These are phyloP conservation scores for Tulasnella sp. DNA, from an alignment of 768 basidiomycete species.

Conservation along the genomic window DNA sequence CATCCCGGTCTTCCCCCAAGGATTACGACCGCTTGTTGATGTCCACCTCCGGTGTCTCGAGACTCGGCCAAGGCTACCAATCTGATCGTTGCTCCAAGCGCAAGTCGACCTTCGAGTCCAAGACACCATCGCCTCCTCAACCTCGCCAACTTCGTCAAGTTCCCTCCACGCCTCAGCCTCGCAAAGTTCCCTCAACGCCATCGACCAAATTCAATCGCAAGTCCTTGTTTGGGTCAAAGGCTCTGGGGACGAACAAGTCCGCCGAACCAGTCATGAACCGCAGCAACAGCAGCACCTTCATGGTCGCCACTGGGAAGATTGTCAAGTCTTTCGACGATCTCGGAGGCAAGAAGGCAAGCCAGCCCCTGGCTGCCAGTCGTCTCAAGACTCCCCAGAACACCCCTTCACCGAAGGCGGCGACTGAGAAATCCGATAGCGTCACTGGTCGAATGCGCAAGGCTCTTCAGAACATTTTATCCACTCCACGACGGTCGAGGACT, in stretches of 20 bases:
- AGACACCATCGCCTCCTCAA: not conserved
- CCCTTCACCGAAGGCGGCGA: not conserved
- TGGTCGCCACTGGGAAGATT: not conserved
- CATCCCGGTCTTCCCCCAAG: not conserved
- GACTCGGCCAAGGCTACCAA: constrained; percentile 76
- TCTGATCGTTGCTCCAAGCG: constrained; percentile 39
- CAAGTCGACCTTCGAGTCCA: not conserved
- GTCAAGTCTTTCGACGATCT: constrained; percentile 22
- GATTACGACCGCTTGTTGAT: constrained; percentile 74
- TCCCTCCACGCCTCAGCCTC: not conserved
- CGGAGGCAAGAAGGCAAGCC: not conserved
- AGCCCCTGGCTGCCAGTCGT: not conserved
- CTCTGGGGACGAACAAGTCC: not conserved
- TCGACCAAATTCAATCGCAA: constrained; percentile 5
- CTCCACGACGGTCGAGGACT: constrained; percentile 18
- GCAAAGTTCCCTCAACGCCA: not conserved
- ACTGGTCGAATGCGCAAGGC: constrained; percentile 23
- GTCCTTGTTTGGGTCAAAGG: not conserved
- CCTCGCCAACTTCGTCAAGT: not conserved
- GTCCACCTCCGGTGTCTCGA: constrained; percentile 76
- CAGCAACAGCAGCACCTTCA: not conserved
- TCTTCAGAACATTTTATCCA: constrained; percentile 21
- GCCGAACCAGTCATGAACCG: not conserved
- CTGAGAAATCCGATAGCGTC: constrained; percentile 17
- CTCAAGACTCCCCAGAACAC: not conserved